phyloP scores from a whole-genome alignment of 2,329 filamentous ascomycete genomes.

The Fusarium sp. region DNA sequence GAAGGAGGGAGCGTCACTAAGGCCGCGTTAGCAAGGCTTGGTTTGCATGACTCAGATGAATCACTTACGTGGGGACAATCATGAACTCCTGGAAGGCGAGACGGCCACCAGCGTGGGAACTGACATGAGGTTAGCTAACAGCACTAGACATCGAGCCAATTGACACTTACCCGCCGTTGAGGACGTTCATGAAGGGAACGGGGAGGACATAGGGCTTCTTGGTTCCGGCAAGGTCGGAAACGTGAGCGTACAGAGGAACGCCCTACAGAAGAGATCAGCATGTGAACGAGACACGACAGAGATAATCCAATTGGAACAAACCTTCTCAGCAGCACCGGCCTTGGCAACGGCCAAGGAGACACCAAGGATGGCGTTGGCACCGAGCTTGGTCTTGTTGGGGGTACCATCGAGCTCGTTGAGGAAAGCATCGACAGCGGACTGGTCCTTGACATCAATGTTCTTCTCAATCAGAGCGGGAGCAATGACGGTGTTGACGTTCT shows the following conservation, averaged over 20 bases:
- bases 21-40: slow-evolving; percentile 12
- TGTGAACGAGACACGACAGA: neutral
- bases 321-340: slow-evolving; percentile 90
- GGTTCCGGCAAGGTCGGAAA: slow-evolving; percentile 88
- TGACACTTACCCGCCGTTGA: slow-evolving; percentile 75
- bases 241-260: slow-evolving; percentile 87
- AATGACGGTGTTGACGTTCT: slow-evolving; percentile 87
- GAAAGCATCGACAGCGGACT: slow-evolving; percentile 85
- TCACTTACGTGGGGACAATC: slow-evolving; percentile 83
- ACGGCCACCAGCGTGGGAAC: slow-evolving; percentile 97
- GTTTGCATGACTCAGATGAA: neutral
- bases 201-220: slow-evolving; percentile 93
- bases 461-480: slow-evolving; percentile 86
- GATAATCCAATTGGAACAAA: slow-evolving; percentile 44
- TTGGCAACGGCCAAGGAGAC: slow-evolving; percentile 88
- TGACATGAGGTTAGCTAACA: slow-evolving; percentile 42
- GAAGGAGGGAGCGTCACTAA: slow-evolving; percentile 86
- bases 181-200: slow-evolving; percentile 93
- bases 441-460: slow-evolving; percentile 86
- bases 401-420: slow-evolving; percentile 88
- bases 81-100: slow-evolving; percentile 97
- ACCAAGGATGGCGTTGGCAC: slow-evolving; percentile 90
- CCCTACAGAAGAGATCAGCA: slow-evolving; percentile 58
- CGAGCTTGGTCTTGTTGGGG: slow-evolving; percentile 87
- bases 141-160: neutral